These are phyloP conservation scores for Citrus hindsii DNA, from an alignment of 345 rosid genomes.

Conservation along the genomic window DNA sequence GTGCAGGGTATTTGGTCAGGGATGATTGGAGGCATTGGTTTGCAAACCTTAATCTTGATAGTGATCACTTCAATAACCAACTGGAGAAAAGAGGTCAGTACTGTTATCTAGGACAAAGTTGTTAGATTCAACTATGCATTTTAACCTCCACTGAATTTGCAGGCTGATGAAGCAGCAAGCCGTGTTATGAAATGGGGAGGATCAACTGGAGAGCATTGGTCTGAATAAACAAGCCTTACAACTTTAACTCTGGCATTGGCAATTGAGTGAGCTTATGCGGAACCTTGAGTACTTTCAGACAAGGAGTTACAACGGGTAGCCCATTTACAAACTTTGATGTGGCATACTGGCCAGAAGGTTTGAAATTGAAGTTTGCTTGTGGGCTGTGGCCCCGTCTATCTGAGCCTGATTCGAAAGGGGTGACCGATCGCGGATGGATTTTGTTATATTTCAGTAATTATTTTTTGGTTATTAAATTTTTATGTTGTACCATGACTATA, in stretches of 20 bases:
- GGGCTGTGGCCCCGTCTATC: not conserved
- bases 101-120: not conserved
- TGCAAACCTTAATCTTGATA: slow-evolving; percentile 71
- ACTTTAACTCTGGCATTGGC: not conserved
- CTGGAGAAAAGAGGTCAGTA: slow-evolving; percentile 73
- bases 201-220: slow-evolving; percentile 27
- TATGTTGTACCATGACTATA: not conserved
- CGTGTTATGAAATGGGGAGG: slow-evolving; percentile 90
- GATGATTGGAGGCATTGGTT: slow-evolving; percentile 77
- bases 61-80: slow-evolving; percentile 61
- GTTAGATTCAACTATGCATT: not conserved
- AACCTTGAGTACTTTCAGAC: no score
- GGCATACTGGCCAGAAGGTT: not conserved
- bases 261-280: not conserved
- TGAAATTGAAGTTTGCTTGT: not conserved
- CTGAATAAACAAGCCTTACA: not conserved
- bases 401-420: not conserved
- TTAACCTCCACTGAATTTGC: slow-evolving; percentile 9
- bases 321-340: not conserved
- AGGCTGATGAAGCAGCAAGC: slow-evolving; percentile 76
- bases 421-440: not conserved
- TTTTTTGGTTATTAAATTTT: not conserved
- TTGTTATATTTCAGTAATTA: not conserved
- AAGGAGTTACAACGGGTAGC: not conserved
- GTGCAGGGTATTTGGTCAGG: slow-evolving; percentile 96